Base-by-base conservation (phyloP, 768 basidiomycete genomes). In the Boletus rex-veris region DNA sequence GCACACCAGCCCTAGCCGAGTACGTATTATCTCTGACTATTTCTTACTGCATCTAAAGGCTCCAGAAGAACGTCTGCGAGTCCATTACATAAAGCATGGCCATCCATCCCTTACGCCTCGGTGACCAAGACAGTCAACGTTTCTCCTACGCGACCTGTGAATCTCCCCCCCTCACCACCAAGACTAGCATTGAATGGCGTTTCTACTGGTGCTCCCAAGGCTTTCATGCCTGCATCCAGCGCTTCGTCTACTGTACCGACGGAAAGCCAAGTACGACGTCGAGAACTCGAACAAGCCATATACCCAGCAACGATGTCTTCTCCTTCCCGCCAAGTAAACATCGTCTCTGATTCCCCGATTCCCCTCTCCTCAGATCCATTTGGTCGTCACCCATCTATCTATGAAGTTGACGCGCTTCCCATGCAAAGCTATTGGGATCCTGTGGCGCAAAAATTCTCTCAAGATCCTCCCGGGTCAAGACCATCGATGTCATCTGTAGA, bases 281-380 rank as follows among this genome's bases (percentile, higher is more conserved):
- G 81, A 38, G 80, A 82, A 57, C 78, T 83, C 50, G 77, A 82
- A 48, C 74, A 77, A 28, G 67, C 64, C 12, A 63, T 73, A 18
- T 86, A 83, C 65, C 75, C 78, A 21, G 64, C 74, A 28, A 66
- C 72, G 40, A 66, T 70, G 26, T 64, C 70, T 18, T 59, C 71
- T 24, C 58, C 67, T 50, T 59, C 64, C 30, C 58, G 33, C 50
- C 61, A 64, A 48, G 42, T 60, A 55, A 49, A 64, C 52, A 36
- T 54, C 61, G 42, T 59, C 30, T 55, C 72, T 9, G 76, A 75
- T 39, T 83, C 84, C 2, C 85, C 87, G 19, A 87, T 91, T 51
- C 90, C 90, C 37, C 74, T 90, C n/a, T 88, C 88, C 10, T 87
- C 90, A 8, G 90, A 92, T 71, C 90, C 90, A 26, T 91, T 92